Evolutionary conservation across 495 filamentous ascomycete species (phyloP).

Genomic region (Diplogelasinospora grovesii): DNA sequence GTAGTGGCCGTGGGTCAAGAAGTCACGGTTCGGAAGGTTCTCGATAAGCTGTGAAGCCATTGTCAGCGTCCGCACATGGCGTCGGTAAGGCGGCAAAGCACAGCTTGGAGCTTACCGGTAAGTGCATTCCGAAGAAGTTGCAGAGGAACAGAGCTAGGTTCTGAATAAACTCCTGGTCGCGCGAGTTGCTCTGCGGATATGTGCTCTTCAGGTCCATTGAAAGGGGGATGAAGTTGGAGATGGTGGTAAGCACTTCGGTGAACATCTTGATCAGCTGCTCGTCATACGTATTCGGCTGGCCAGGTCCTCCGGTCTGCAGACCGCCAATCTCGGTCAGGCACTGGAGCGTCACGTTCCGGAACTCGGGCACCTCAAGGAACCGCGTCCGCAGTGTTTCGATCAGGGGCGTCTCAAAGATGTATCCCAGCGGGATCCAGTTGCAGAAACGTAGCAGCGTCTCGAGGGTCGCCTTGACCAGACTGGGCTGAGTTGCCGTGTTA

Average conservation of each 20-base stretch:
- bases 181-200: conserved; percentile 81
- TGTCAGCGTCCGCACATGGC: too few relatives aligned
- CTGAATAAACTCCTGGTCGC: conserved; percentile 96
- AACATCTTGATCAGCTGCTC: conserved; percentile 96
- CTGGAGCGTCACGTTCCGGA: conserved; percentile 93
- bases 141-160: conserved; percentile 93
- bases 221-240: conserved; percentile 85
- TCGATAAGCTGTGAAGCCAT: conserved; percentile 76
- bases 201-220: conserved; percentile 82
- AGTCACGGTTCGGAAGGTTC: conserved; percentile 89
- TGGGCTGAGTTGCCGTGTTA: conserved; percentile 78
- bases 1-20: conserved; percentile 89
- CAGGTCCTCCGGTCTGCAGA: conserved; percentile 60
- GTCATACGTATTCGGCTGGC: conserved; percentile 71
- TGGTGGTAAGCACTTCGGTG: conserved; percentile 82
- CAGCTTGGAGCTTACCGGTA: conserved; percentile 62
- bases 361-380: conserved; percentile 86
- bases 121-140: conserved; percentile 89
- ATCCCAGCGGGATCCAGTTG: conserved; percentile 97
- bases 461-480: conserved; percentile 84
- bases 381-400: conserved; percentile 88
- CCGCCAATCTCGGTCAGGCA: conserved; percentile 96
- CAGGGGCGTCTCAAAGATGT: conserved; percentile 95
- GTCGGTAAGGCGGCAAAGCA: conserved; percentile 16
- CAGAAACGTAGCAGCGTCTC: conserved; percentile 93